Base-by-base conservation (phyloP, 2,329 filamentous ascomycete species). In the Ceratocystis ficicola region DNA sequence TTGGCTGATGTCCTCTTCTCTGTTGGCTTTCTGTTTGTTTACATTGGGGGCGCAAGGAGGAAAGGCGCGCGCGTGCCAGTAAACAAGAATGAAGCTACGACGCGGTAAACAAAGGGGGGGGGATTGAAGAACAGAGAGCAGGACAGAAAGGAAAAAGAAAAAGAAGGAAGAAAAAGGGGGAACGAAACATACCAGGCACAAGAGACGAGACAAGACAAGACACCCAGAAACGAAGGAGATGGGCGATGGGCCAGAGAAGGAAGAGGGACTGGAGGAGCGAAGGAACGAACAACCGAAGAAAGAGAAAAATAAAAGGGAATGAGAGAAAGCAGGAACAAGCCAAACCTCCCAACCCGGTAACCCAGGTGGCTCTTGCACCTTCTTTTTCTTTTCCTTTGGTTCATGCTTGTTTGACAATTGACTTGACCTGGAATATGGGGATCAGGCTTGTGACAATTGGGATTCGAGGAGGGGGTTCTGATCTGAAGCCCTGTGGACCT, bases 301-400 rank as follows among this genome's bases (percentile, higher is more conserved):
- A 6, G 30, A 50, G 44, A 30, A 25, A 50, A 10, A 48, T 7
- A 48, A 25, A 4, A 36, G 32, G 12, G 32, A 50, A 63, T 8
- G 48, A 63, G 28, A 32, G 17, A 50, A 63, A 50, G 20, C 46
- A 46, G 25, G 48, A 48, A 25, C n/a, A 12, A 25, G 36, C 7
- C 61, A 44, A 48, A 20, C 41, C 22, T 10, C 41, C 20, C 12
- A 6, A 4, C 22, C 12, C 25, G 10, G 32, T 61, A 41, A 17
- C 20, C 17, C 1, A 17, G 36, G 44, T 44, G 17, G 17, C 44
- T 62, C 41, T 62, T 62, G 5, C 59, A 41, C 25, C 46, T 52
- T 60, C n/a, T 60, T 57, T 20, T 15, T 65, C 28, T 46, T 28
- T 36, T 65, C n/a, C 15, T 44, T n/a, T 59, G 10, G 12, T 63